phyloP scores from a whole-genome alignment of 768 basidiomycete species.

The Tylopilus plumbeoviolaceoides region DNA sequence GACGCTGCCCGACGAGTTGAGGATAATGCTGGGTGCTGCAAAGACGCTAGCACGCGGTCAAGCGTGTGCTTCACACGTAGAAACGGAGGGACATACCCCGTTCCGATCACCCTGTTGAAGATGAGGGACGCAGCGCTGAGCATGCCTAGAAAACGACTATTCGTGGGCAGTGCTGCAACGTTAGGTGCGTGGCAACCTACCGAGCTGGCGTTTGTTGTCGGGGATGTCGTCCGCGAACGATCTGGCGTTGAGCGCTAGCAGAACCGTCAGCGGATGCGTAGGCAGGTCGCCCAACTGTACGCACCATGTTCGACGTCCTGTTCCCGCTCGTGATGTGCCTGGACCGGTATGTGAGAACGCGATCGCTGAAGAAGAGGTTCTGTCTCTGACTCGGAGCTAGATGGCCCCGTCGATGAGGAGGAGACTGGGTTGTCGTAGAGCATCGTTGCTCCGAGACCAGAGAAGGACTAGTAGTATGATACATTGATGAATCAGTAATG shows the following conservation, averaged over 20 bases:
- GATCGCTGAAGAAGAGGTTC: conserved; percentile 19
- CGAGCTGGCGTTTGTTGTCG: conserved; percentile 45
- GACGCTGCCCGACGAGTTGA: conserved; percentile 65
- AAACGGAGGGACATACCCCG: conserved; percentile 41
- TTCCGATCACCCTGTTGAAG: conserved; percentile 73
- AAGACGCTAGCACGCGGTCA: conserved; percentile 47
- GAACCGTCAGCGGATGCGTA: background rate
- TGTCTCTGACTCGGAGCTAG: conserved; percentile 15
- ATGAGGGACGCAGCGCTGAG: conserved; percentile 60
- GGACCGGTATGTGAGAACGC: background rate
- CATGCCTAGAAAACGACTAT: conserved; percentile 10
- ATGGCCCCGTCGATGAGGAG: background rate
- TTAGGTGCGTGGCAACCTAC: conserved; percentile 29
- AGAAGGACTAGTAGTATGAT: no score
- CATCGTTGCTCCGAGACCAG: conserved; percentile 1
- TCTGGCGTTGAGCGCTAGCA: background rate
- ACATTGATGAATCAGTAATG: no score
- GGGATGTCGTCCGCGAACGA: conserved; percentile 43
- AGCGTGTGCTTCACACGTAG: no score
- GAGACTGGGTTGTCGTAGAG: background rate
- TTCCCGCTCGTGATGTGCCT: background rate
- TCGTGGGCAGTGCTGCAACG: background rate
- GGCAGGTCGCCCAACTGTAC: background rate
- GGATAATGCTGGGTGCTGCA: conserved; percentile 64
- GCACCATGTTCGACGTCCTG: conserved; percentile 14